phyloP scores from a whole-genome alignment of 257 asterid genomes.

The Salvia splendens region DNA sequence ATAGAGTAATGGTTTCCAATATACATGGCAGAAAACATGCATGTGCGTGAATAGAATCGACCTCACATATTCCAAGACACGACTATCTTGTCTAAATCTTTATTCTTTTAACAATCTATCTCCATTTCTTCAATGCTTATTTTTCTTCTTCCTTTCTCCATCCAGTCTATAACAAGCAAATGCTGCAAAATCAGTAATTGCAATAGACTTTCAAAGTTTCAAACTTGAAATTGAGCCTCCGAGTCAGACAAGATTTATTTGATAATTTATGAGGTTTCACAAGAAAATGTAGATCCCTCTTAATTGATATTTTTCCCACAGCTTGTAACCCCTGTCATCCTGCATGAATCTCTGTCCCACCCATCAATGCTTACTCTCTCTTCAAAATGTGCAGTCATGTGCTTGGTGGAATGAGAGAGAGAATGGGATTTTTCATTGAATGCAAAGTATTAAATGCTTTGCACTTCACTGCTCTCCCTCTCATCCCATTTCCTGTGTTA shows the following conservation, averaged over 20 bases:
- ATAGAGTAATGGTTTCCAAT: neutral
- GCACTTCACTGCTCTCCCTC: conserved; percentile 34
- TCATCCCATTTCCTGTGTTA: conserved; percentile 25
- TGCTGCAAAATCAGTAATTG: conserved; percentile 4
- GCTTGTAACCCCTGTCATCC: conserved; percentile 39
- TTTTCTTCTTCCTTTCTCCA: neutral
- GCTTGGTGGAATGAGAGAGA: conserved; percentile 4
- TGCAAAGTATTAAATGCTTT: conserved; percentile 47
- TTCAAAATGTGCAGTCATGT: conserved; percentile 13
- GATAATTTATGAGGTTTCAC: conserved; percentile 35
- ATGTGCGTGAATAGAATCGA: conserved; percentile 18
- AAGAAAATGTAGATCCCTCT: conserved; percentile 32
- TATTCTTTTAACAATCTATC: conserved; percentile 3
- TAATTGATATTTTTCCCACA: conserved; percentile 38
- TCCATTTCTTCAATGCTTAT: neutral
- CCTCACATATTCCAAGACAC: conserved; percentile 24
- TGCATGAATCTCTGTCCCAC: conserved; percentile 38
- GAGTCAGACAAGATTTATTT: neutral
- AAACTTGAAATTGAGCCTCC: conserved; percentile 28
- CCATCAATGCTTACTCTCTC: conserved; percentile 40
- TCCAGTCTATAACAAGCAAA: conserved; percentile 21
- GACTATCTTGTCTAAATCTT: conserved; percentile 17
- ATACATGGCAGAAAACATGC: conserved; percentile 19
- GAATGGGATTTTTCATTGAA: conserved; percentile 25
- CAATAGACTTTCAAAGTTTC: conserved; percentile 28